Percentiles rank a stretch among this genome's conserved stretches.
Conservation (phyloP, 345 rosid species). For the Dovyalis caffra region DNA sequence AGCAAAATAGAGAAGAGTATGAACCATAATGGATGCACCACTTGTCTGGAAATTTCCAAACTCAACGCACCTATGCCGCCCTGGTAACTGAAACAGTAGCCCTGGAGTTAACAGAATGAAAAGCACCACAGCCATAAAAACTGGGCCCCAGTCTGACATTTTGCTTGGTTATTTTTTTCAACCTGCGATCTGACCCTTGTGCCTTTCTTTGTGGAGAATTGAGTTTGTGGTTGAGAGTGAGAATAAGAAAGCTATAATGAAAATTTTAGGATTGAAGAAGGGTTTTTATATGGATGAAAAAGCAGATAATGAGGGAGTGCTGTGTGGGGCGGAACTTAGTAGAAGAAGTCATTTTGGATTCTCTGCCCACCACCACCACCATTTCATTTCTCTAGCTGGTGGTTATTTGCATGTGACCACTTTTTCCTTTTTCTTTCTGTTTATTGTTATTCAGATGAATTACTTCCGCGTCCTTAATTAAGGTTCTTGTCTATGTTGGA, state of each 20-base stretch:
- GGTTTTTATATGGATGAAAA: not conserved
- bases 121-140: slow-evolving; percentile 50
- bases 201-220: not conserved
- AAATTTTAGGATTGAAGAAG: not conserved
- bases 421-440: not conserved
- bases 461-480: not conserved
- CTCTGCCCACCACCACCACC: slow-evolving; percentile 3
- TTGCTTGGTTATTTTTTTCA: not conserved
- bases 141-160: slow-evolving; percentile 67
- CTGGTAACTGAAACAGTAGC: slow-evolving; percentile 56
- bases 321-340: slow-evolving; percentile 12
- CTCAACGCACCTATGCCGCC: slow-evolving; percentile 42
- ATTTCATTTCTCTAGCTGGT: not conserved
- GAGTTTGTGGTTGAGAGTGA: not conserved
- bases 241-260: not conserved
- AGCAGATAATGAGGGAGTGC: not conserved
- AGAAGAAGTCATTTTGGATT: slow-evolving; percentile 16
- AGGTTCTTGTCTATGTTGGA: too few species aligned
- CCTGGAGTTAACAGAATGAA: slow-evolving; percentile 55
- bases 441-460: not conserved
- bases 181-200: not conserved
- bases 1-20: slow-evolving; percentile 53
- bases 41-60: slow-evolving; percentile 59
- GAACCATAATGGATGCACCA: slow-evolving; percentile 49
- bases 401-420: slow-evolving; percentile 6